These are phyloP conservation scores for Kodamaea hsintzibuensis DNA, from an alignment of 805 yeast species.

Conservation along the genomic window DNA sequence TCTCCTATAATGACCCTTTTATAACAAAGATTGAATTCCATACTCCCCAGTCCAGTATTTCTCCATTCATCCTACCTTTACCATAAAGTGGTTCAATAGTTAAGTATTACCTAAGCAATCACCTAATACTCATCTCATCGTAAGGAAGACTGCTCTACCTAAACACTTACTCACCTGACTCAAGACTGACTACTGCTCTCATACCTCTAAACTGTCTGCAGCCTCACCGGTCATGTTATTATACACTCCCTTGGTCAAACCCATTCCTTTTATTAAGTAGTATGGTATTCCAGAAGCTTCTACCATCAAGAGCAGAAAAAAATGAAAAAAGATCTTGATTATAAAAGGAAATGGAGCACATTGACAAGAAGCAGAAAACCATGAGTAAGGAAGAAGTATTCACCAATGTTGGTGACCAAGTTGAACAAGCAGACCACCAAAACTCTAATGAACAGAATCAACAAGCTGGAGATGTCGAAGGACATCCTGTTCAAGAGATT, in stretches of 20 bases:
- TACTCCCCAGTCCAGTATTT: too few species aligned
- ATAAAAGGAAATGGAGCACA: constrained; percentile 1
- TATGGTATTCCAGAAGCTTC: background rate
- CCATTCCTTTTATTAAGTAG: background rate
- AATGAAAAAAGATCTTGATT: background rate
- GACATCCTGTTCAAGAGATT: constrained; percentile 87
- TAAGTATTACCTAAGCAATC: too few species aligned
- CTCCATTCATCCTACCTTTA: too few species aligned
- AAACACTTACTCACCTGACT: too few species aligned
- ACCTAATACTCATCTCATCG: too few species aligned
- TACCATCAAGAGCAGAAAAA: background rate
- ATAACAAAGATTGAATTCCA: too few species aligned
- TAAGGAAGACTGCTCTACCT: too few species aligned
- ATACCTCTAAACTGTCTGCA: too few species aligned
- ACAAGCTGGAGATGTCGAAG: constrained; percentile 70
- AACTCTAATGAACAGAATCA: constrained; percentile 51
- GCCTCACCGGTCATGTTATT: too few species aligned
- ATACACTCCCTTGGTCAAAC: background rate
- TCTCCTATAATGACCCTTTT: too few species aligned
- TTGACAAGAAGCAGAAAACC: constrained; percentile 15
- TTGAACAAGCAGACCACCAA: constrained; percentile 25
- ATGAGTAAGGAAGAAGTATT: constrained; percentile 21
- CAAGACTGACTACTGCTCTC: too few species aligned
- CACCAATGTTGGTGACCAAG: constrained; percentile 43
- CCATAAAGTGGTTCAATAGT: too few species aligned